Evolutionary conservation across 1,284 basidiomycete species (phyloP).

Genomic region (Wallemia ichthyophaga): DNA sequence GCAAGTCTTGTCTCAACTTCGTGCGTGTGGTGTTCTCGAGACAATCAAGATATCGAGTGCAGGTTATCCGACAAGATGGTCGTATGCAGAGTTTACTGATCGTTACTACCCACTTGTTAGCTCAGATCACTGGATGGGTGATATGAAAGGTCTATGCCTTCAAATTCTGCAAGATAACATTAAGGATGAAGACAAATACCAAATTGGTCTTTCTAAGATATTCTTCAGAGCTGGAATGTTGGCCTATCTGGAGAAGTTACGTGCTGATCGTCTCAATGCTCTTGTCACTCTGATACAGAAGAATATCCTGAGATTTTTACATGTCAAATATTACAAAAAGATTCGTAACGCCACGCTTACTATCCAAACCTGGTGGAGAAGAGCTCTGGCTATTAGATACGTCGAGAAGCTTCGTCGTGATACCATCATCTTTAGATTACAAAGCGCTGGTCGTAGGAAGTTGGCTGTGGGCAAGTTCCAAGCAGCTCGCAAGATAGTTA

Average conservation of each 20-base stretch:
- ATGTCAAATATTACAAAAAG: slow-evolving; percentile 44
- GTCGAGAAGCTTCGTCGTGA: slow-evolving; percentile 41
- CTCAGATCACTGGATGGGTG: slow-evolving; percentile 43
- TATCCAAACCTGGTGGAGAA: slow-evolving; percentile 84
- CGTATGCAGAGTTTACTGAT: slow-evolving; percentile 96
- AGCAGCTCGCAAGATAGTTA: slow-evolving; percentile 30
- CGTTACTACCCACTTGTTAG: slow-evolving; percentile 90
- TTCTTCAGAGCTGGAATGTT: slow-evolving; percentile 99
- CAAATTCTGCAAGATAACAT: slow-evolving; percentile 61
- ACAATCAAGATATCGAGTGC: slow-evolving; percentile 97
- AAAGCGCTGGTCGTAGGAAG: slow-evolving; percentile 38
- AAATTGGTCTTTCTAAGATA: slow-evolving; percentile 87
- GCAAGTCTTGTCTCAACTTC: slow-evolving; percentile 76
- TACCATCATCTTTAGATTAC: slow-evolving; percentile 44
- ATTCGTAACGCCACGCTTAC: slow-evolving; percentile 44
- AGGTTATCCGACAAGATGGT: slow-evolving; percentile 97
- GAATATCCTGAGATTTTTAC: slow-evolving; percentile 65
- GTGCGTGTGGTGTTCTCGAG: slow-evolving; percentile 95
- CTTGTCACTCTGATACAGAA: slow-evolving; percentile 91
- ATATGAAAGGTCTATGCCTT: slow-evolving; percentile 52
- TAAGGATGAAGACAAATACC: slow-evolving; percentile 82
- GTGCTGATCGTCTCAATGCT: slow-evolving; percentile 56
- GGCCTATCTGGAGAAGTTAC: slow-evolving; percentile 72
- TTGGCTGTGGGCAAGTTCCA: slow-evolving; percentile 42
- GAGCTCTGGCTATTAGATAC: slow-evolving; percentile 39